phyloP scores from a whole-genome alignment of 805 yeast genomes.

The Myxozyma melibiosi region DNA sequence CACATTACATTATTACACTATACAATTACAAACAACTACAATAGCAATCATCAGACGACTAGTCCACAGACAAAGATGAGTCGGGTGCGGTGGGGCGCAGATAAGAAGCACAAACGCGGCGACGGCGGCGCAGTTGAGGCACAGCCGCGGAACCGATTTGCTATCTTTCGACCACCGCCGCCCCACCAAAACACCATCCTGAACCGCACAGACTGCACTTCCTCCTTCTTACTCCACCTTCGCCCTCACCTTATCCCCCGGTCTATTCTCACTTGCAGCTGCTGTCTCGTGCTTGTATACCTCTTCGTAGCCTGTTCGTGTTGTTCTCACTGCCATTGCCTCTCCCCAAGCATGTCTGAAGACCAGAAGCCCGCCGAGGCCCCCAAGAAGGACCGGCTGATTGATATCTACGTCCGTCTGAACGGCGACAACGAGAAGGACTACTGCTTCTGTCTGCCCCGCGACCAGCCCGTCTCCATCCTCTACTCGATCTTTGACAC shows the following conservation, averaged over 20 bases:
- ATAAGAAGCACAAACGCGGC: too few species aligned
- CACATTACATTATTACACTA: not conserved
- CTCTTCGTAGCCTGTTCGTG: not conserved
- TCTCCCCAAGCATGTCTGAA: constrained; percentile 6
- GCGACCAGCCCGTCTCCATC: constrained; percentile 56
- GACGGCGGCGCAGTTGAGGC: too few species aligned
- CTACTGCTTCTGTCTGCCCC: constrained; percentile 78
- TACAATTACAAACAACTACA: not conserved
- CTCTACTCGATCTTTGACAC: constrained; percentile 62
- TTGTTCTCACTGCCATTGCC: not conserved
- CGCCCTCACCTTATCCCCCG: not conserved
- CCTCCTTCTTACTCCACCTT: too few species aligned
- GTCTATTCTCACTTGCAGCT: not conserved
- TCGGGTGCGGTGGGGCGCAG: too few species aligned
- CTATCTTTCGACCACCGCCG: too few species aligned
- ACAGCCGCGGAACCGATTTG: too few species aligned
- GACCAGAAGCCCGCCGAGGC: not conserved
- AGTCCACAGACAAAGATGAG: too few species aligned
- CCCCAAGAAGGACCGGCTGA: constrained; percentile 32
- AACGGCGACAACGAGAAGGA: constrained; percentile 85
- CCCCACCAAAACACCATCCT: too few species aligned
- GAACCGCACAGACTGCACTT: too few species aligned
- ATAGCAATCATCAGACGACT: too few species aligned
- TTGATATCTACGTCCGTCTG: constrained; percentile 68
- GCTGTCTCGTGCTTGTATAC: not conserved